Base-by-base conservation (phyloP, 192 early-diverging fungal genomes). In the Linnemannia exigua region DNA sequence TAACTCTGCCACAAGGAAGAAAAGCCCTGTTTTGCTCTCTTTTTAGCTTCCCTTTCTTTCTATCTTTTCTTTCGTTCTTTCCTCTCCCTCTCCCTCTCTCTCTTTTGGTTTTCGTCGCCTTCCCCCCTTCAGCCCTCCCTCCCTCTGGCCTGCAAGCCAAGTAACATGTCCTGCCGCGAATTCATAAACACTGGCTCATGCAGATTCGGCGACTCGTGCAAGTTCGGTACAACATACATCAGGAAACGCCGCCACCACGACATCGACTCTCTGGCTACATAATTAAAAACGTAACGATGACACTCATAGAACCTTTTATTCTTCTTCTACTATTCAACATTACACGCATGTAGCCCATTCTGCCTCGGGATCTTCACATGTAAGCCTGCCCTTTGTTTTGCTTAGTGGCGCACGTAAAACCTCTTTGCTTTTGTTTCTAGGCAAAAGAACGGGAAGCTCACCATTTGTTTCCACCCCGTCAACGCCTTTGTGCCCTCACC, bases 161-260 rank as follows among this genome's bases (percentile, higher is more conserved):
- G n/a, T 17, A 11, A 70, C 68, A 70, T 36, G 38, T 46, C 67
- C 19, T 81, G 80, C 25, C 74, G 50, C n/a, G 67, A 46, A 3
- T 81, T 54, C 28, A 41, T 52, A 71, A 71, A 22, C 36, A 75
- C 80, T 33, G 80, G 80, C 17, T 31, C 58, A 28, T 81, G 80
- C 58, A 44, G 41, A 47, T 61, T 54, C 17, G 74, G 71, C 15
- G 31, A 46, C 37, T 17, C 67, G 19, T 81, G 80, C 80, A 75
- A 66, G 41, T 81, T 74, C 41, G 74, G 80, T 81, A 75, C 41
- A 20, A 28, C 8, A 36, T 31, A 52, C 35, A 20, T 22, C 8
- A 38, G 7, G 20, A 68, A 33, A 11, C 67, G 33, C 22, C 33
- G 38, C 37, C 67, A 69, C 36, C 2, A 20, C 67, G 35, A 22